These are phyloP conservation scores for Paraphysoderma sedebokerense DNA, from an alignment of 371 early-diverging fungal species.

Conservation along the genomic window DNA sequence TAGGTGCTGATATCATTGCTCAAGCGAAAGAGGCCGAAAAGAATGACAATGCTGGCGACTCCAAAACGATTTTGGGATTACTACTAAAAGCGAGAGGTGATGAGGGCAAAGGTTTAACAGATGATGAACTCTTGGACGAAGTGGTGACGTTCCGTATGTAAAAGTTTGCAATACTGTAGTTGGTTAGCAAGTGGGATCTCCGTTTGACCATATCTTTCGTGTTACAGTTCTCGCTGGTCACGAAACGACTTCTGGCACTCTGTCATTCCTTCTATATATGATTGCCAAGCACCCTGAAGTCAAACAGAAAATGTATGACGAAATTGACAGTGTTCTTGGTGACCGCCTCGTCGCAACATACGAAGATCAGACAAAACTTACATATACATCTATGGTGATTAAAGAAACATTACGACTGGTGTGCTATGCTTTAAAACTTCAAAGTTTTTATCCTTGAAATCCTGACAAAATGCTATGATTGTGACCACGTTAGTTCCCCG, in stretches of 20 bases:
- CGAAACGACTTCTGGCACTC: conserved; percentile 29
- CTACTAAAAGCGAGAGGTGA: background rate
- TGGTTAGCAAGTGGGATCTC: too few species aligned
- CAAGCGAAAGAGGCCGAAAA: background rate
- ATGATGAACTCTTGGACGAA: conserved; percentile 10
- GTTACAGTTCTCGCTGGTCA: conserved; percentile 38
- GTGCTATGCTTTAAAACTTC: background rate
- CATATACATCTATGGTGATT: conserved; percentile 18
- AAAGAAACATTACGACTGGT: conserved; percentile 23
- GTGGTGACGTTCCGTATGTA: conserved; percentile 20
- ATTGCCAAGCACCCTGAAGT: conserved; percentile 27
- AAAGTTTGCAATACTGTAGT: too few species aligned
- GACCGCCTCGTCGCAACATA: conserved; percentile 14
- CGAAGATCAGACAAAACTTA: conserved; percentile 20
- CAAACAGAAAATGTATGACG: conserved; percentile 25
- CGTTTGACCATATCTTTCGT: too few species aligned
- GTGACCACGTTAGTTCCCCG: too few species aligned
- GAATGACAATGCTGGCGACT: background rate
- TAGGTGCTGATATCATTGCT: background rate
- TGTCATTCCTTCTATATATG: conserved; percentile 19
- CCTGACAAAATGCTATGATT: too few species aligned
- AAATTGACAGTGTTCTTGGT: conserved; percentile 23
- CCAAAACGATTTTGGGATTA: background rate
- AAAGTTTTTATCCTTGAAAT: background rate
- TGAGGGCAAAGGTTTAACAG: background rate